Base-by-base conservation (phyloP, 2,329 filamentous ascomycete species). In the Xylariales sp. region DNA sequence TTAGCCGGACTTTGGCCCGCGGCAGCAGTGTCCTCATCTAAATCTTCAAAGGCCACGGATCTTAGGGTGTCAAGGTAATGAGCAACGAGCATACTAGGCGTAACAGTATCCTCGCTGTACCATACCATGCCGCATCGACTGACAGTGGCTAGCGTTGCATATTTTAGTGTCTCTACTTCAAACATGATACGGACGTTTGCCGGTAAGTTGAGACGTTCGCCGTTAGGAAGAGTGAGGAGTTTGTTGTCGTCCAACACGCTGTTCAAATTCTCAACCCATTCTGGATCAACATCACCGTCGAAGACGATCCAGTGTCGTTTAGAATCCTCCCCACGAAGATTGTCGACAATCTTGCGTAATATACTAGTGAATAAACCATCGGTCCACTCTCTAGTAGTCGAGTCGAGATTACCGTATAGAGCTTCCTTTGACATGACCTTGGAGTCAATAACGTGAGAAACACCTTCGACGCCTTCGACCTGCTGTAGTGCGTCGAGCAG, bases 371-470 rank as follows among this genome's bases (percentile, higher is more conserved):
- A 99, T 10, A 99, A 86, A 80, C 96, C 96, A 75, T 99, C 97
- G 0, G 96, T 99, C 96, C 96, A 99, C 81, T 99, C 96, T 75
- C 96, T 90, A 1, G 96, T 99, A 2, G 96, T 99, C 66, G 93
- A 94, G 79, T 99, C 96, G 56, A 99, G 86, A 74, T 90, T 97
- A 77, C 96, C 96, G 77, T 99, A 99, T 3, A 99, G 85, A 30
- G 93, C 93, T 82, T 99, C 96, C 82, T 99, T 99, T 60, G 94
- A 97, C 96, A 99, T 99, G 80, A 99, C 97, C 83, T 99, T 99
- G 48, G 95, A 97, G 80, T 99, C 96, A 74, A 99, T 99, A 64
- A 99, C 93, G 77, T 99, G 96, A 72, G 90, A 97, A 53, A 99
- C 93, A 39, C 97, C 96, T 80, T 99, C 97, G 6, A 97, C 86